A percentile compares a stretch with the other conserved stretches of the same genome.
Conservation (phyloP, 192 early-diverging fungal species). For the Spizellomyces punctatus region DNA sequence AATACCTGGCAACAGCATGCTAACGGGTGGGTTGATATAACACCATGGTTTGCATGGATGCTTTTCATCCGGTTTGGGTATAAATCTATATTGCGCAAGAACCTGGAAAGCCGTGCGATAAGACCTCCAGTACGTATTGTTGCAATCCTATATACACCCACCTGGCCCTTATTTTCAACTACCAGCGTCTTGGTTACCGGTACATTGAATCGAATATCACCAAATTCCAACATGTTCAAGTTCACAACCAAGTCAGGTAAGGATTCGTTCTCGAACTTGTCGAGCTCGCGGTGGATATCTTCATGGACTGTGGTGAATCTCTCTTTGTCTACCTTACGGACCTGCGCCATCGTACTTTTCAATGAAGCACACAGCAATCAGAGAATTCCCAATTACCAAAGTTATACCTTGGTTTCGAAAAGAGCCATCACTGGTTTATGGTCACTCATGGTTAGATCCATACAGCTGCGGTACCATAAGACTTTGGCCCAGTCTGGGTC, state of each 20-base stretch:
- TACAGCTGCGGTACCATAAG: slow-evolving; percentile 59
- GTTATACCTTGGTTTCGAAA: slow-evolving; percentile 61
- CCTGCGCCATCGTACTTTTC: slow-evolving; percentile 27
- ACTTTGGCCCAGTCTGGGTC: slow-evolving; percentile 45
- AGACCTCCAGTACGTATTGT: too few species aligned
- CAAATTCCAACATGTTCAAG: slow-evolving; percentile 70
- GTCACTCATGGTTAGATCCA: slow-evolving; percentile 75
- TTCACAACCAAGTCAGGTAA: slow-evolving; percentile 67
- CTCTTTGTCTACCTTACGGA: slow-evolving; percentile 60
- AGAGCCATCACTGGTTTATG: slow-evolving; percentile 89
- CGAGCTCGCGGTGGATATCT: slow-evolving; percentile 73
- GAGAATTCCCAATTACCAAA: not conserved
- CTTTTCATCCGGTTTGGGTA: slow-evolving; percentile 65
- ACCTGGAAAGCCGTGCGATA: slow-evolving; percentile 39
- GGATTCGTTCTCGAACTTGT: slow-evolving; percentile 79
- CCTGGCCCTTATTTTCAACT: slow-evolving; percentile 74
- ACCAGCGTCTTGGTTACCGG: slow-evolving; percentile 54
- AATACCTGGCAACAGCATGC: slow-evolving; percentile 74
- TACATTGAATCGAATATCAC: slow-evolving; percentile 58
- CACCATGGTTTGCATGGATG: slow-evolving; percentile 73
- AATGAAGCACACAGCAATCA: not conserved
- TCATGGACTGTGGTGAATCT: slow-evolving; percentile 58
- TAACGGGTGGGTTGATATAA: slow-evolving; percentile 61
- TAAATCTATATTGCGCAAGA: slow-evolving; percentile 73
- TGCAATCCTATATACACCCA: not conserved